Evolutionary conservation across 208 protist genomes (phyloP).

Genomic region (Trypanosoma platydactyli): DNA sequence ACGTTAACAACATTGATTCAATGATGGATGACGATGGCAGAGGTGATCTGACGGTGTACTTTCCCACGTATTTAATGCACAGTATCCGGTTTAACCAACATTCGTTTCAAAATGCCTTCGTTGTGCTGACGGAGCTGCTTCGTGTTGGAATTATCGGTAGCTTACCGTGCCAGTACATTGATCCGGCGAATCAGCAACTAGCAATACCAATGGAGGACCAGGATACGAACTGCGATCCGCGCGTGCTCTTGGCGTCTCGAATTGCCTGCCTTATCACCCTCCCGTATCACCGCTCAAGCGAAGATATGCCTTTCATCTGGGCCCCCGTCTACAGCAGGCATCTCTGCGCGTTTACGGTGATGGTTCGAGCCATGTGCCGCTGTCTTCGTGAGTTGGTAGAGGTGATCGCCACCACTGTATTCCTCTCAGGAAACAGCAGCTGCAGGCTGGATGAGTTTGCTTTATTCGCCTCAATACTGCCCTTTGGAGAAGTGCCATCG

Average conservation of each 20-base stretch:
- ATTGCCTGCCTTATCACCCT: conserved; percentile 73
- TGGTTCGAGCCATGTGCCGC: conserved; percentile 74
- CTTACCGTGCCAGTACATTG: conserved; percentile 47
- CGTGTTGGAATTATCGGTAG: conserved; percentile 63
- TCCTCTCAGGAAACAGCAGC: conserved; percentile 61
- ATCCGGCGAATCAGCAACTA: conserved; percentile 20
- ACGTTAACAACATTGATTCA: background rate
- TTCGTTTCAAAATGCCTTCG: conserved; percentile 69
- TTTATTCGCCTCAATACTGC: conserved; percentile 48
- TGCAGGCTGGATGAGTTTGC: conserved; percentile 60
- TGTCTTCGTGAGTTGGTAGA: conserved; percentile 82
- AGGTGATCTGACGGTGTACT: conserved; percentile 38
- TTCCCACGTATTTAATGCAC: conserved; percentile 40
- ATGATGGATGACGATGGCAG: conserved; percentile 10
- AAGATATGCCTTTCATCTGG: conserved; percentile 57
- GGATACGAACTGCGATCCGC: conserved; percentile 24
- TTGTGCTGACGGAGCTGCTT: conserved; percentile 73
- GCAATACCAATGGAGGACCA: conserved; percentile 20
- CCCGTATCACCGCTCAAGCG: conserved; percentile 48
- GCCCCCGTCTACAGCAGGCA: conserved; percentile 87
- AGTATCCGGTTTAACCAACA: conserved; percentile 42
- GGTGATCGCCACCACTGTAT: conserved; percentile 73
- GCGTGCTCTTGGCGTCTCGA: conserved; percentile 68
- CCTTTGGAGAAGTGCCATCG: conserved; percentile 69
- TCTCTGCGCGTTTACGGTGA: conserved; percentile 80